phyloP scores from a whole-genome alignment of 768 basidiomycete species.

The Mycena pura region DNA sequence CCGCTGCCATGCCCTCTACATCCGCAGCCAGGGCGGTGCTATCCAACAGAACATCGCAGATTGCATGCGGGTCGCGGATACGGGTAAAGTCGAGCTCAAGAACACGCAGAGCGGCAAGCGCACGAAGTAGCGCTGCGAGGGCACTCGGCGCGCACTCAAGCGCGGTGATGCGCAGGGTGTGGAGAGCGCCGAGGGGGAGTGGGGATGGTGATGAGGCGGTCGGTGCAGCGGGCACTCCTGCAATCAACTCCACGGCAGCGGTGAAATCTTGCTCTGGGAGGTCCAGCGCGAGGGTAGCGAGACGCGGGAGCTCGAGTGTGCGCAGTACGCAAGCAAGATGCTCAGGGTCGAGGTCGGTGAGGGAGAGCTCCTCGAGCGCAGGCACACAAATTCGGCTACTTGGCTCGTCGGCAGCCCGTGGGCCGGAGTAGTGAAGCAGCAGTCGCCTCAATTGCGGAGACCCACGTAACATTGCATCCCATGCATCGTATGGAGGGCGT shows the following conservation, averaged over 20 bases:
- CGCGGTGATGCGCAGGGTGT: constrained; percentile 47
- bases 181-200: constrained; percentile 40
- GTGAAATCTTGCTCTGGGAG: constrained; percentile 64
- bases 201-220: constrained; percentile 7
- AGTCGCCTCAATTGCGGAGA: constrained; percentile 56
- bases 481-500: constrained; percentile 59
- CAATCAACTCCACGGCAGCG: constrained; percentile 49
- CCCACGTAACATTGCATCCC: constrained; percentile 59
- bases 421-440: constrained; percentile 66
- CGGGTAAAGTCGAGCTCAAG: constrained; percentile 53
- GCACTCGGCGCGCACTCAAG: constrained; percentile 46
- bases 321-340: constrained; percentile 56
- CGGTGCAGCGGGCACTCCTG: constrained; percentile 19
- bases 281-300: constrained; percentile 54
- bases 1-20: constrained; percentile 5
- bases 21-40: constrained; percentile 13
- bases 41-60: constrained; percentile 44
- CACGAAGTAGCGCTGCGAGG: constrained; percentile 45
- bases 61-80: constrained; percentile 32
- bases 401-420: constrained; percentile 34
- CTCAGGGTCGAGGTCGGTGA: constrained; percentile 63
- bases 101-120: constrained; percentile 40
- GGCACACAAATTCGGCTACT: constrained; percentile 41
- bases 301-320: constrained; percentile 52
- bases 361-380: constrained; percentile 50